Percentiles rank a stretch among this genome's conserved stretches.
phyloP scores from a whole-genome alignment of 2,329 filamentous ascomycete genomes.

The Aspergillus vadensis region DNA sequence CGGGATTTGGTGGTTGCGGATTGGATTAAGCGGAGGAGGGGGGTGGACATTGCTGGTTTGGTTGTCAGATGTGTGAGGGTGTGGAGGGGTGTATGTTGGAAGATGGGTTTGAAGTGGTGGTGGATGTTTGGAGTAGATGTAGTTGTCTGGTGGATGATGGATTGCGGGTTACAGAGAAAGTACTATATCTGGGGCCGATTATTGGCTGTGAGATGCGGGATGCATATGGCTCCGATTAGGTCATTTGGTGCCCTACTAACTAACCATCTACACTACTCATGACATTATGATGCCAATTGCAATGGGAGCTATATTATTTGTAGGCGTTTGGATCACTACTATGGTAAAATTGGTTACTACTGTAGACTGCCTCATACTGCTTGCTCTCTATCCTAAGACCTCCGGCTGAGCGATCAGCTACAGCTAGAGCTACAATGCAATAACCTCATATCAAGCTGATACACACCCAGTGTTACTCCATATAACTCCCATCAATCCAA shows the following conservation, averaged over 20 bases:
- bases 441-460: too few species aligned
- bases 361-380: too few species aligned
- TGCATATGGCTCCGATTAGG: not conserved
- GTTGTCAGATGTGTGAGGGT: not conserved
- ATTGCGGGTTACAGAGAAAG: not conserved
- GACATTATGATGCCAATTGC: too few species aligned
- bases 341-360: too few species aligned
- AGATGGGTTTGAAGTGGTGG: not conserved
- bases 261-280: not conserved
- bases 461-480: too few species aligned
- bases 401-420: too few species aligned
- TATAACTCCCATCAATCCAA: too few species aligned
- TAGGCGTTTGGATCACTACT: too few species aligned
- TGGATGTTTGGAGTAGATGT: not conserved
- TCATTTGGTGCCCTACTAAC: not conserved
- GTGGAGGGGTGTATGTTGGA: not conserved
- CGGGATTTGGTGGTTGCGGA: slow-evolving; percentile 9
- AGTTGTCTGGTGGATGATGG: not conserved
- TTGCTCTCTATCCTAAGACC: too few species aligned
- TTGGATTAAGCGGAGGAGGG: slow-evolving; percentile 21
- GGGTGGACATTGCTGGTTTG: not conserved
- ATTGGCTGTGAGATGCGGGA: not conserved
- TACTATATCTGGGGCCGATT: not conserved
- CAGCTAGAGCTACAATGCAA: too few species aligned
- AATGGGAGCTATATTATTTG: too few species aligned